Base-by-base conservation (phyloP, 1,139 yeast species). In the Candida pseudoviswanathii region DNA sequence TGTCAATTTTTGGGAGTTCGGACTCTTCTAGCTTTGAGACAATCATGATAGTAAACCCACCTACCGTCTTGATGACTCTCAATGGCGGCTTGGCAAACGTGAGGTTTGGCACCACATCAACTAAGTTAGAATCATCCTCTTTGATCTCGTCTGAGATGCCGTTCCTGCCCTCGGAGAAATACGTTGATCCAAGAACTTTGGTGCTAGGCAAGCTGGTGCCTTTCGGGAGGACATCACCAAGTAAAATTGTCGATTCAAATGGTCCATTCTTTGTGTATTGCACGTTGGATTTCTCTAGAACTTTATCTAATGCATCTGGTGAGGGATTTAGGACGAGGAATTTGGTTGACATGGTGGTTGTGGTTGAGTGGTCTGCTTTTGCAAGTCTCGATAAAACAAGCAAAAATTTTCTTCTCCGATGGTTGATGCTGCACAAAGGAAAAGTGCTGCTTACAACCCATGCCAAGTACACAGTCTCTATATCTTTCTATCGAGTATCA, bases 231-330 rank as follows among this genome's bases (percentile, higher is more conserved):
- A 73, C 67, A 53, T 78, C 78, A 2, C 89, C 88, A 8, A 85
- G 55, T 6, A 85, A 60, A 5, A 85, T 43, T 0, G 80, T 77
- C 4, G 78, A 71, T 46, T 78, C 86, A 60, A 86, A 86, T 0
- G 89, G 89, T 0, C 90, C 90, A 45, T 82, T 82, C 56, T 81
- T 84, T 22, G 62, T 52, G 57, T 84, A 70, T 49, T 85, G 76
- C 0, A 68, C 48, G 57, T 80, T 80, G 3, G 84, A 74, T 51
- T 83, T 82, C 9, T 61, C 66, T 6, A 82, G 58, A 0, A 82
- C 76, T 42, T 69, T 70, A 1, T 70, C 72, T 4, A 81, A 51
- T 30, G 69, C 65, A 1, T 61, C 60, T 0, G 75, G 68, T 2
- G 70, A 60, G 1, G 86, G 82, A 59, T 82, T 77, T n/a, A 82